A percentile compares a stretch with the other conserved stretches of the same genome.
Conservation (phyloP, 192 early-diverging fungal genomes). For the Powellomyces hirtus region DNA sequence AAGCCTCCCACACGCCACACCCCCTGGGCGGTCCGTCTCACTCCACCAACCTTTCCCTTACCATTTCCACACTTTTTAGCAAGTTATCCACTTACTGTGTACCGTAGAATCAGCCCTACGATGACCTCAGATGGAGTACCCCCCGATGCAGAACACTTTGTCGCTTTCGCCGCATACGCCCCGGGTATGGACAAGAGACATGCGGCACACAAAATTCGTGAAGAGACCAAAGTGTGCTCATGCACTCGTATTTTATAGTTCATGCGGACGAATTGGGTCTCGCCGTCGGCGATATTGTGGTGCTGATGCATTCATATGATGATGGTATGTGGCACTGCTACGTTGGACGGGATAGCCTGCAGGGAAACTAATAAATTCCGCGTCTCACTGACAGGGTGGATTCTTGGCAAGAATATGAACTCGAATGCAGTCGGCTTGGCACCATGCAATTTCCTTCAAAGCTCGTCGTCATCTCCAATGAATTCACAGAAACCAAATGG, state of each 20-base stretch:
- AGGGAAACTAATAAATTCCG: background rate
- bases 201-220: background rate
- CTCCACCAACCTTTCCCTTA: too few relatives aligned
- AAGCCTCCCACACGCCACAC: too few relatives aligned
- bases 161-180: conserved; percentile 14
- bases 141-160: conserved; percentile 5
- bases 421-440: conserved; percentile 16
- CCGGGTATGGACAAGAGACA: conserved; percentile 2
- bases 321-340: conserved; percentile 10
- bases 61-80: too few relatives aligned
- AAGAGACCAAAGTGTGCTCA: background rate
- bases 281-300: conserved; percentile 13
- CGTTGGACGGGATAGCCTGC: background rate
- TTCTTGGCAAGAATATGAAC: conserved; percentile 6
- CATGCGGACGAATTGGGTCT: conserved; percentile 23
- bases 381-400: conserved; percentile 14
- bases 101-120: too few relatives aligned
- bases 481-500: too few relatives aligned
- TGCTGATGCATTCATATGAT: conserved; percentile 20
- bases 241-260: background rate
- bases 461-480: too few relatives aligned
- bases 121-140: background rate
- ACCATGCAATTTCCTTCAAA: conserved; percentile 27
- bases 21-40: too few relatives aligned
- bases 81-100: too few relatives aligned